Evolutionary conservation across 1,139 yeast species (phyloP).

Genomic region (Blastobotrys raffinosifermentans): DNA sequence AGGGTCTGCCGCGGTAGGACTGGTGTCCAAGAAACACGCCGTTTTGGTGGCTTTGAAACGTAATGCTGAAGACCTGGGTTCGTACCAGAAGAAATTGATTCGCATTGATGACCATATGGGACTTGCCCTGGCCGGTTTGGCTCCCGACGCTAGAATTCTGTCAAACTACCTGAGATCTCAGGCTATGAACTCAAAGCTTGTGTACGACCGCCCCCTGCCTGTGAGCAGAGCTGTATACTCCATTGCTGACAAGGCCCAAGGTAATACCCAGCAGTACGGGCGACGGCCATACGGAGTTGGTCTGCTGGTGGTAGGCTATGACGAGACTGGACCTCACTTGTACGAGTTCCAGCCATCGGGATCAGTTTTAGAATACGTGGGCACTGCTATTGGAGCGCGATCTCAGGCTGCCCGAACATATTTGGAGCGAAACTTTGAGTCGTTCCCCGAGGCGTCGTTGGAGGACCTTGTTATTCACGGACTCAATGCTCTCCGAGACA

Average conservation of each 20-base stretch:
- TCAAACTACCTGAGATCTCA: slow-evolving; percentile 86
- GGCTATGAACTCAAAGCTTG: slow-evolving; percentile 81
- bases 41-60: slow-evolving; percentile 92
- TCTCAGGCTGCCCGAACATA: slow-evolving; percentile 98
- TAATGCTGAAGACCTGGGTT: slow-evolving; percentile 94
- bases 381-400: slow-evolving; percentile 97
- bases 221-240: slow-evolving; percentile 78
- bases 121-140: slow-evolving; percentile 91
- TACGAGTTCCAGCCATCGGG: slow-evolving; percentile 97
- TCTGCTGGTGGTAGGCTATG: slow-evolving; percentile 82
- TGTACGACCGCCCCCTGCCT: slow-evolving; percentile 82
- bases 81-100: slow-evolving; percentile 90
- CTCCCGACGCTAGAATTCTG: slow-evolving; percentile 94
- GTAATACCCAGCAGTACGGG: slow-evolving; percentile 92
- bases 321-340: slow-evolving; percentile 89
- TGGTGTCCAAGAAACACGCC: slow-evolving; percentile 78
- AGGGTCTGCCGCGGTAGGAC: slow-evolving; percentile 95
- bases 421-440: slow-evolving; percentile 75
- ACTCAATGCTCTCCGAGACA: slow-evolving; percentile 86
- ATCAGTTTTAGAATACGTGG: slow-evolving; percentile 81
- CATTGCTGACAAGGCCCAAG: slow-evolving; percentile 95
- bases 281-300: slow-evolving; percentile 98
- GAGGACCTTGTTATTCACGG: slow-evolving; percentile 84
- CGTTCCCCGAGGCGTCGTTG: slow-evolving; percentile 53
- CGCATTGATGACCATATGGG: slow-evolving; percentile 93